These are phyloP conservation scores for Rhododendron vialii DNA, from an alignment of 148 eudicot genomes.

Conservation along the genomic window DNA sequence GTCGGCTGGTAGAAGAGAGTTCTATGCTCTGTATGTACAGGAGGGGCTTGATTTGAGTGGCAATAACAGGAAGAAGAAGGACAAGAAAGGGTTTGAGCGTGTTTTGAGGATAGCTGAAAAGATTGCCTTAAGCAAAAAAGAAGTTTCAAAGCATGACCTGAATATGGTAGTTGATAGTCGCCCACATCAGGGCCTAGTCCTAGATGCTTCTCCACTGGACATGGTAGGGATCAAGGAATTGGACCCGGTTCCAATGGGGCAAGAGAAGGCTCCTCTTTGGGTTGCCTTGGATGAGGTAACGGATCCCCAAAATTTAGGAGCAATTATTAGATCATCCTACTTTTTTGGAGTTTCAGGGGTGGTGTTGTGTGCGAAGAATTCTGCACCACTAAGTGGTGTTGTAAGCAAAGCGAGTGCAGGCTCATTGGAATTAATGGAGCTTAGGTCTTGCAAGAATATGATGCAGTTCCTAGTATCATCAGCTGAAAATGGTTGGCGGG, in stretches of 20 bases:
- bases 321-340: constrained; percentile 84
- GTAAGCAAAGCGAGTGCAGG: constrained; percentile 99
- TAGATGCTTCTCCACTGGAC: constrained; percentile 89
- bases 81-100: constrained; percentile 90
- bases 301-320: constrained; percentile 96
- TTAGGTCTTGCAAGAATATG: constrained; percentile 92
- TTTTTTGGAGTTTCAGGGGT: constrained; percentile 94
- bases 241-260: constrained; percentile 47
- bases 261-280: constrained; percentile 67
- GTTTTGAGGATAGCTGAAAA: constrained; percentile 70
- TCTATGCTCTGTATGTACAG: constrained; percentile 70
- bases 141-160: constrained; percentile 90
- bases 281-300: constrained; percentile 95
- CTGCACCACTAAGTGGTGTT: constrained; percentile 96
- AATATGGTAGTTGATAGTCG: constrained; percentile 89
- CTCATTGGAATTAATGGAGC: constrained; percentile 83
- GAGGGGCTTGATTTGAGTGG: constrained; percentile 79
- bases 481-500: constrained; percentile 91
- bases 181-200: constrained; percentile 95
- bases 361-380: constrained; percentile 88
- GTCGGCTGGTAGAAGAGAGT: constrained; percentile 74
- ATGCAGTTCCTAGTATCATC: constrained; percentile 88
- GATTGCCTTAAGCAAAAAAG: constrained; percentile 57
- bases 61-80: constrained; percentile 80
- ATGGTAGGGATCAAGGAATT: constrained; percentile 73